A percentile compares a stretch with the other conserved stretches of the same genome.
Conservation (phyloP, 106 monocot species). For the Dioscorea zingiberensis region DNA sequence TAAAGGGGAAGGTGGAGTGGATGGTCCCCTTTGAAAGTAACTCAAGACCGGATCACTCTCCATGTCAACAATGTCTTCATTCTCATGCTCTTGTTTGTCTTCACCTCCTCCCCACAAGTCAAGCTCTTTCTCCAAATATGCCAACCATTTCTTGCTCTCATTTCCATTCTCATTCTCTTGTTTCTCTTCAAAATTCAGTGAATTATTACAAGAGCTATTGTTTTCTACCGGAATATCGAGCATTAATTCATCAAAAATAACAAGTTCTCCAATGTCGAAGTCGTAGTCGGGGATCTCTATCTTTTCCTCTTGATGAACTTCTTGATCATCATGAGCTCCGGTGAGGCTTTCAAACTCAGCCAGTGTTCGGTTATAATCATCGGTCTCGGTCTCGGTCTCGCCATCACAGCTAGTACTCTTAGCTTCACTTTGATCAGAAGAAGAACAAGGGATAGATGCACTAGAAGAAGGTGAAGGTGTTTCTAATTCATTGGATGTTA, state of each 20-base stretch:
- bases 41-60: slow-evolving; percentile 7
- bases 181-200: neutral
- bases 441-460: neutral
- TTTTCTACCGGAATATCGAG: neutral
- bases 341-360: too few species aligned
- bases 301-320: neutral
- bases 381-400: too few species aligned
- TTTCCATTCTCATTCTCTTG: neutral
- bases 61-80: neutral
- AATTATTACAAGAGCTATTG: neutral
- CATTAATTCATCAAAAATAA: neutral
- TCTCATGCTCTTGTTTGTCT: neutral
- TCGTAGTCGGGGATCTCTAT: slow-evolving; percentile 19
- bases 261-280: neutral
- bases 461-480: neutral
- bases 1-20: neutral
- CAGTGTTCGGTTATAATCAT: too few species aligned
- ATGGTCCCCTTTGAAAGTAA: slow-evolving; percentile 13
- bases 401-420: too few species aligned
- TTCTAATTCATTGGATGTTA: too few species aligned
- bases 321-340: neutral
- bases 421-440: neutral
- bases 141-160: slow-evolving; percentile 29
- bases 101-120: slow-evolving; percentile 22
- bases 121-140: slow-evolving; percentile 55